Percentiles rank a stretch among this genome's conserved stretches.
Evolutionary conservation across 306 rosid genomes (phyloP).

Genomic region (Prinsepia uniflora): DNA sequence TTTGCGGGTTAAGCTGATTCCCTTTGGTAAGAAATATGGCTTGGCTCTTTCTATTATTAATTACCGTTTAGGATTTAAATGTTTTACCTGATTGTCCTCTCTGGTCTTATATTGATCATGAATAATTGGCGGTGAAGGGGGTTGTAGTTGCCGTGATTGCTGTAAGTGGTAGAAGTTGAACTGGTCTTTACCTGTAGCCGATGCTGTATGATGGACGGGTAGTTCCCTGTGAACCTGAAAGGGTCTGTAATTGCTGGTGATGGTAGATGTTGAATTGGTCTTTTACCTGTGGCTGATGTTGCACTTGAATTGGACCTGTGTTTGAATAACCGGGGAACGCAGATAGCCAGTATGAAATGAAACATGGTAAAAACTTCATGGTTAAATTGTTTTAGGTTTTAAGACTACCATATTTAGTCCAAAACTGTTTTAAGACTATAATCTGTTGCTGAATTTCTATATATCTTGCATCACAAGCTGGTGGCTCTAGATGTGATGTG

Average conservation of each 20-base stretch:
- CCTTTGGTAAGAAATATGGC: conserved; percentile 58
- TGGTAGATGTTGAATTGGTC: background rate
- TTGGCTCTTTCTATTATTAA: conserved; percentile 34
- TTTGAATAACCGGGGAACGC: conserved; percentile 35
- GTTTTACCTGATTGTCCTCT: conserved; percentile 33
- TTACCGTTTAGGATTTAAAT: conserved; percentile 33
- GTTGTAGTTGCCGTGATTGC: conserved; percentile 45
- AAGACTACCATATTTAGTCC: conserved; percentile 16
- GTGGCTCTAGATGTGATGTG: conserved; percentile 50
- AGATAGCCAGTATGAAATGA: conserved; percentile 31
- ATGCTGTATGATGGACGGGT: conserved; percentile 21
- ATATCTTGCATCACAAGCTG: conserved; percentile 48
- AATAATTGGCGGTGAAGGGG: conserved; percentile 5
- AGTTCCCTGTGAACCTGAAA: background rate
- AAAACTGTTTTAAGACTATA: conserved; percentile 24
- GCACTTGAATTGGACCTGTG: conserved; percentile 45
- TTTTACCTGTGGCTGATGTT: conserved; percentile 10
- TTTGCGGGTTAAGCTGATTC: conserved; percentile 50
- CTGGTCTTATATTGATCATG: no score
- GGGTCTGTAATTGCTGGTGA: conserved; percentile 5
- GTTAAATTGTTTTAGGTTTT: conserved; percentile 23
- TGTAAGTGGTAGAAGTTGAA: conserved; percentile 32
- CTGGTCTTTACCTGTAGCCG: conserved; percentile 45
- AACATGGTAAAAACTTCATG: conserved; percentile 39
- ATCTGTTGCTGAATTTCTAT: conserved; percentile 53